Conservation (phyloP, 2,329 filamentous ascomycete genomes). For the Tolypocladium ovalisporum region DNA sequence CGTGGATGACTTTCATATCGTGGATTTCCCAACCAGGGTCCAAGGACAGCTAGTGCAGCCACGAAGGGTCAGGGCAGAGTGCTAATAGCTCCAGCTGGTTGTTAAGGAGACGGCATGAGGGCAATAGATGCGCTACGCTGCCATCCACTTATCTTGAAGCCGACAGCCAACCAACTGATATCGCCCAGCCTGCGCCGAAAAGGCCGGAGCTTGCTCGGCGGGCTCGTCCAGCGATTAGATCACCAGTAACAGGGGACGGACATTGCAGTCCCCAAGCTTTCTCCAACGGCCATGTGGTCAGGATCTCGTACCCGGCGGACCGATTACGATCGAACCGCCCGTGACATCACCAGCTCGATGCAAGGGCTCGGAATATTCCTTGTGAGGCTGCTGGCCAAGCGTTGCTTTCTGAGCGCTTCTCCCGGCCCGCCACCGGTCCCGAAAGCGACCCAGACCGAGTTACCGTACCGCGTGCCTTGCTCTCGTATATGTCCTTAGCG, state of each 20-base stretch:
- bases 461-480: background rate
- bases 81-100: background rate
- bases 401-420: background rate
- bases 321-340: background rate
- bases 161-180: background rate
- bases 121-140: background rate
- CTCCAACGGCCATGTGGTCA: constrained; percentile 2
- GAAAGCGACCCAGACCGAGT: background rate
- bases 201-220: background rate
- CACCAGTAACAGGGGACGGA: background rate
- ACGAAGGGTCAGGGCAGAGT: background rate
- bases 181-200: background rate
- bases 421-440: background rate
- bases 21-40: background rate
- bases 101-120: background rate
- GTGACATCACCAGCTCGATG: background rate
- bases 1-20: background rate
- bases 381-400: background rate
- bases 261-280: background rate
- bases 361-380: background rate
- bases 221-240: background rate
- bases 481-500: background rate
- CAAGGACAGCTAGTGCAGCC: background rate
- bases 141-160: background rate
- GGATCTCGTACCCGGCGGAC: constrained; percentile 2